Percentiles rank a stretch among this genome's conserved stretches.
These are phyloP conservation scores for Comarum palustre DNA, from an alignment of 306 rosid species.

Conservation along the genomic window DNA sequence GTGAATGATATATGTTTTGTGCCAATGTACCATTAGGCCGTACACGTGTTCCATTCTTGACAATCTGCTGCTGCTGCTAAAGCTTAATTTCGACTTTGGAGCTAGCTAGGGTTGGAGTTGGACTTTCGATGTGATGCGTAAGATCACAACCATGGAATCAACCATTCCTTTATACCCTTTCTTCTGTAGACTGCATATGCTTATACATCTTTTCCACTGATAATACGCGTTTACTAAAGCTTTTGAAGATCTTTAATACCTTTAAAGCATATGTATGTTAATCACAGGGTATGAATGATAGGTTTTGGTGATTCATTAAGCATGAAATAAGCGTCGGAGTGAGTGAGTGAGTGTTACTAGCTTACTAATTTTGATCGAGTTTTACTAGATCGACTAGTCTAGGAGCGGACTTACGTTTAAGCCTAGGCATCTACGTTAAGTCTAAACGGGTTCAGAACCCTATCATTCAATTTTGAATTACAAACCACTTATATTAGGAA, in stretches of 20 bases:
- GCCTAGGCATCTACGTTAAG: too few relatives aligned
- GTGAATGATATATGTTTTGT: too few relatives aligned
- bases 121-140: constrained; percentile 11
- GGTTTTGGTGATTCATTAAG: neutral
- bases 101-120: neutral
- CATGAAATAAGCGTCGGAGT: neutral
- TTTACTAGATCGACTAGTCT: neutral
- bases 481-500: too few relatives aligned
- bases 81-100: constrained; percentile 19
- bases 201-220: neutral
- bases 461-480: too few relatives aligned
- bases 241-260: neutral
- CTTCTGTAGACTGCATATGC: constrained; percentile 8
- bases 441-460: too few relatives aligned
- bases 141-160: constrained; percentile 30
- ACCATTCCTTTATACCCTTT: constrained; percentile 20
- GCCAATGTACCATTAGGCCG: constrained; percentile 38
- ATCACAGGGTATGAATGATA: neutral
- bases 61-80: constrained; percentile 25
- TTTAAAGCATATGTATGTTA: neutral
- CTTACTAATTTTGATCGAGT: neutral
- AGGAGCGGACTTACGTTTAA: too few relatives aligned
- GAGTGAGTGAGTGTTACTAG: too few relatives aligned
- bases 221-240: neutral
- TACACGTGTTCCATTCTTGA: constrained; percentile 44